Base-by-base conservation (phyloP, 768 basidiomycete genomes). In the Russula dissimulans region DNA sequence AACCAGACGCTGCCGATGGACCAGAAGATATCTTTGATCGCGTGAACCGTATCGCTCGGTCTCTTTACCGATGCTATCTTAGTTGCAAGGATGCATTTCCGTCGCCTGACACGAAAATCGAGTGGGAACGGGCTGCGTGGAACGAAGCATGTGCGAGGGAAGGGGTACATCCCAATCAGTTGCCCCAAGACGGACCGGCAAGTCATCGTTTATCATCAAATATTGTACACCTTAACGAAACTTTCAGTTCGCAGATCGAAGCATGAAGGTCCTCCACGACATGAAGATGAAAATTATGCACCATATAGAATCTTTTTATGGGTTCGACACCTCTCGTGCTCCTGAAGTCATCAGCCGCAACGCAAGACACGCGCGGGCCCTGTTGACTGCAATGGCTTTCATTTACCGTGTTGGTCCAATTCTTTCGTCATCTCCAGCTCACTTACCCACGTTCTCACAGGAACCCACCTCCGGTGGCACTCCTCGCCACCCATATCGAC, bases 31-130 rank as follows among this genome's bases (percentile, higher is more conserved):
- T 18, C 15, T 5, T 11, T 29, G 44, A 36, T 7, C 18, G 15
- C 5, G 48, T 47, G n/a, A 42, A 17, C 1, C 32, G 14, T 12
- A 34, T 48, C 12, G 61, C 61, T 2, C 45, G 39, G 29, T 11
- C 45, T 12, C 51, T 57, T 11, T 53, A 42, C 34, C 38, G 61
- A n/a, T 43, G 38, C 18, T 22, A 48, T 12, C 44, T 57, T 5
- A 38, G 22, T 34, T 62, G 61, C 41, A 54, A 44, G 17, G 39
- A 57, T 14, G 51, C 61, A 7, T 62, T 62, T 42, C 56, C 61
- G 1, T 18, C 50, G 5, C 9, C 38, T 12, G 3, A 36, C 9
- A 39, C 2, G 17, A 47, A 31, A 31, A n/a, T 6, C 0, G n/a
- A 43, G 2, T 53, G 56, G 56, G 22, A 3, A 15, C 18, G 1